Base-by-base conservation (phyloP, 805 yeast genomes). In the Wickerhamomyces ciferrii region DNA sequence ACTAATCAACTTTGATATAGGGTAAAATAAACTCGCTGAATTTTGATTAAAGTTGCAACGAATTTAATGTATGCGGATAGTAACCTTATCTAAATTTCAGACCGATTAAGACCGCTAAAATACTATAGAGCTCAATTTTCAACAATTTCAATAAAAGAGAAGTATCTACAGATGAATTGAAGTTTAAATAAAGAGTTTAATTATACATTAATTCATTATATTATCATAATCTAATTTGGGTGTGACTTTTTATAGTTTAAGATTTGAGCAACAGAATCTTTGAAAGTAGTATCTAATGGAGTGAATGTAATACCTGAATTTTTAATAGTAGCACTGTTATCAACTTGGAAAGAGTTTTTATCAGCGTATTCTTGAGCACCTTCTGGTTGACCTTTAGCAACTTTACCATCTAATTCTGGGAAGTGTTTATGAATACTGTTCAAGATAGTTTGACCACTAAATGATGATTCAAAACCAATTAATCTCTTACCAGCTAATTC, bases 241-340 rank as follows among this genome's bases (percentile, higher is more conserved):
- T 36, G 39, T 5, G 21, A 14, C 13, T n/a, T 18, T 21, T 17
- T 37, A 14, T 20, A 37, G n/a, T 20, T 24, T 14, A 37, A 37
- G 18, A 37, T 37, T 53, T 73, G 78, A 8, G 56, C 44, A 31
- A 66, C 56, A 10, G 74, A 57, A 53, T 74, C 79, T 36, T 55
- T 57, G 10, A 74, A 63, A 2, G 70, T 51, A 21, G 61, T 47
- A 50, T 73, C 66, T 29, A 74, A 54, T 23, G 56, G 54, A 43
- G 66, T 65, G 36, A 63, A 66, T 13, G 20, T 13, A 14, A 32
- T 32, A 32, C 36, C 36, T 48, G 67, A 68, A 6, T 9, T 11
- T 6, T 72, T 76, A 19, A 70, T 50, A 3, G 60, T 41, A 25
- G 53, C 43, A 17, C 27, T 10, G 41, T 50, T 46, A 4, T 34